Percentiles rank a stretch among this genome's conserved stretches.
Evolutionary conservation across 2,329 filamentous ascomycete genomes (phyloP).

Genomic region (Zymoseptoria pseudotritici): DNA sequence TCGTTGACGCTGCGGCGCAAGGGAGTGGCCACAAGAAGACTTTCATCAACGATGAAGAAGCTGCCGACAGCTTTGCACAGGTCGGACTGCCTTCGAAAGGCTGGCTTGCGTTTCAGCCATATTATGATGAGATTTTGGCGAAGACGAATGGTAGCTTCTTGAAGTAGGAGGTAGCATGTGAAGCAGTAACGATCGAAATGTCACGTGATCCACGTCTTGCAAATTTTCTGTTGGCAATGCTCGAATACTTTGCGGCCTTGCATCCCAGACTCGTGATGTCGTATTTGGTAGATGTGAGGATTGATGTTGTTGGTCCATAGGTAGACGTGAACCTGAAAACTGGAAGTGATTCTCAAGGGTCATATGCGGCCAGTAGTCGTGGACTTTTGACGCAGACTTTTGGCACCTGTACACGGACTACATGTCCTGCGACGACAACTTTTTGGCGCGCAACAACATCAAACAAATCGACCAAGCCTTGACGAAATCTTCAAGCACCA

Average conservation of each 20-base stretch:
- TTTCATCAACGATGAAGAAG: slow-evolving; percentile 36
- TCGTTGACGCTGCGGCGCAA: slow-evolving; percentile 37
- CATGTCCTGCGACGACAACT: neutral
- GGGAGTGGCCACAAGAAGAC: slow-evolving; percentile 35
- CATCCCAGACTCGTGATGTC: neutral
- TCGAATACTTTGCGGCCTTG: no score
- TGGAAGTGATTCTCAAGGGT: neutral
- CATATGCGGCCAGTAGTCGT: neutral
- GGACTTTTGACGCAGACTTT: neutral
- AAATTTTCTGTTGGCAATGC: no score
- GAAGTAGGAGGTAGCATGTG: slow-evolving; percentile 19
- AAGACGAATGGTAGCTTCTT: slow-evolving; percentile 46
- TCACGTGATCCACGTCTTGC: no score
- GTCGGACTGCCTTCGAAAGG: slow-evolving; percentile 45
- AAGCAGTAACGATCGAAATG: no score
- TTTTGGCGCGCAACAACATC: neutral
- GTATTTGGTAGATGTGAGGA: neutral
- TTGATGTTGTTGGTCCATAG: no score
- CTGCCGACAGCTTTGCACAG: slow-evolving; percentile 33
- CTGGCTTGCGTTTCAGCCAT: slow-evolving; percentile 45
- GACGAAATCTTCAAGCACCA: neutral
- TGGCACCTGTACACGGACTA: neutral
- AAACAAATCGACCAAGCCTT: neutral
- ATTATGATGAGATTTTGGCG: slow-evolving; percentile 47
- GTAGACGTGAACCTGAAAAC: neutral